Evolutionary conservation across 345 rosid species (phyloP).

Genomic region (Eucalyptus sideroxylon): DNA sequence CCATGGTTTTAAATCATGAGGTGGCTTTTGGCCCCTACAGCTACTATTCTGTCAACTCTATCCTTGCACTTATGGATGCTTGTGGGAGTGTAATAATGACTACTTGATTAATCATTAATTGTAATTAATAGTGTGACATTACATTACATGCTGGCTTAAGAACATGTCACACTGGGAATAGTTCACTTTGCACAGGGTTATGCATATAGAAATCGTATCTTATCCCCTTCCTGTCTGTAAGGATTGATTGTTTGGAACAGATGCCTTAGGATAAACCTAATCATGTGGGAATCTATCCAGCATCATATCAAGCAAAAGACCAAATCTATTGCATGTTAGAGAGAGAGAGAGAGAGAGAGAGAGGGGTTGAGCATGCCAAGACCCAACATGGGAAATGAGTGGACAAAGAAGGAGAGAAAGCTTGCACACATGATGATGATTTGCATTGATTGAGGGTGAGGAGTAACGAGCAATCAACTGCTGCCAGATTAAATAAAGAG

Average conservation of each 20-base stretch:
- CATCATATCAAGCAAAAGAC: neutral
- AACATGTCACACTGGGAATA: neutral
- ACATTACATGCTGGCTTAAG: neutral
- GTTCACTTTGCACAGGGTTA: neutral
- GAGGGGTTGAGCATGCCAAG: neutral
- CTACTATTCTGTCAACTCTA: neutral
- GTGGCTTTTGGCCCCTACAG: neutral
- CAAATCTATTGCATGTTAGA: neutral
- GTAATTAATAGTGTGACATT: neutral
- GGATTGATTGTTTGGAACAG: neutral
- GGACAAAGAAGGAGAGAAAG: neutral
- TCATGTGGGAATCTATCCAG: neutral
- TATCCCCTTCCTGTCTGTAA: neutral
- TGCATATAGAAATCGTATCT: neutral
- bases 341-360: neutral
- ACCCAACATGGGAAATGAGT: neutral
- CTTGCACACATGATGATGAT: neutral
- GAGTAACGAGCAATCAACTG: constrained; percentile 17
- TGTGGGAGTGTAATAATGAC: neutral
- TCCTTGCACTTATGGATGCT: neutral
- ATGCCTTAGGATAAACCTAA: neutral
- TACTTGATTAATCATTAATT: neutral
- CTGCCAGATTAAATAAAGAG: neutral
- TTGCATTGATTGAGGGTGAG: constrained; percentile 31
- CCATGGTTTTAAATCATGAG: neutral